Evolutionary conservation across 768 basidiomycete species (phyloP).

Genomic region (Lactarius hengduanensis): DNA sequence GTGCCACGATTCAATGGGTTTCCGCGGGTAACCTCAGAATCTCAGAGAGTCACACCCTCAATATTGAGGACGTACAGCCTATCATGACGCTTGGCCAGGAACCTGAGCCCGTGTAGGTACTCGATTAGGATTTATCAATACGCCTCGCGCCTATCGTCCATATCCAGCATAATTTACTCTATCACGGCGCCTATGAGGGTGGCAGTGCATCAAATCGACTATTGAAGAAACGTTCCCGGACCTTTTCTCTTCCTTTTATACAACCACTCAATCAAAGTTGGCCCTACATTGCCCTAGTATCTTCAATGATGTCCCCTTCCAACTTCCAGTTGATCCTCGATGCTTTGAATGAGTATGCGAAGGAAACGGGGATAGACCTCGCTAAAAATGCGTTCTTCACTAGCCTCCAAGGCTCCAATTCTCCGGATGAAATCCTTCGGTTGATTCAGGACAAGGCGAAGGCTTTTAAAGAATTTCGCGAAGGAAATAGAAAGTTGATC

Average conservation of each 20-base stretch:
- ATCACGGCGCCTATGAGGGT: no score
- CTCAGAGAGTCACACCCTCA: no score
- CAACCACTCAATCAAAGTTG: background rate
- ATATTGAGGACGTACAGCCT: no score
- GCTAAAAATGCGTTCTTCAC: background rate
- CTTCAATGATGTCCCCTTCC: background rate
- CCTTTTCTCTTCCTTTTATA: background rate
- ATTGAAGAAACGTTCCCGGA: background rate
- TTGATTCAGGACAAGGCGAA: slow-evolving; percentile 7
- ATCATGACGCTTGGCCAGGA: no score
- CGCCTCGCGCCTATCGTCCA: no score
- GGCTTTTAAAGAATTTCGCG: slow-evolving; percentile 17
- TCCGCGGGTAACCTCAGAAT: no score
- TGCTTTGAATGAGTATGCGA: slow-evolving; percentile 4
- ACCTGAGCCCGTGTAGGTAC: no score
- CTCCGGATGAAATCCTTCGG: slow-evolving; percentile 2
- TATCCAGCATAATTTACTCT: no score
- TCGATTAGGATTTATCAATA: no score
- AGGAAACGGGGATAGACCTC: slow-evolving; percentile 20
- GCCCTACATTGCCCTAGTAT: background rate
- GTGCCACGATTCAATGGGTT: no score
- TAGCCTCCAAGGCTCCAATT: background rate
- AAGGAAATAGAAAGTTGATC: slow-evolving; percentile 14
- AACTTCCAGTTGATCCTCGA: slow-evolving; percentile 1
- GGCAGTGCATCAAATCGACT: no score